phyloP scores from a whole-genome alignment of 2,329 filamentous ascomycete genomes.

The Colletotrichum endophyticum region DNA sequence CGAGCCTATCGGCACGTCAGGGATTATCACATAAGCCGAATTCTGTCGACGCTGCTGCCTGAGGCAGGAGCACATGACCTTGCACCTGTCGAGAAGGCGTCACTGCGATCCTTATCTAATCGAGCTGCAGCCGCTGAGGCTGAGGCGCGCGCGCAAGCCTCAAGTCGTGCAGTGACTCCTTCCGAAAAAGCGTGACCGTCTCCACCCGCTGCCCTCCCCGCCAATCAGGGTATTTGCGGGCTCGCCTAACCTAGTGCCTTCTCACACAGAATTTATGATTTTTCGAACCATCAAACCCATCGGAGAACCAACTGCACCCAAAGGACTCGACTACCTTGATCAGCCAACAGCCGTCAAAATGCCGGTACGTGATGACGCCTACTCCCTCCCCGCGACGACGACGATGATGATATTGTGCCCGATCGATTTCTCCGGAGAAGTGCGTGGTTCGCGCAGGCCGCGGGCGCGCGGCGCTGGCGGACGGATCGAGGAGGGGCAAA shows the following conservation, averaged over 20 bases:
- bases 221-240: conserved; percentile 20
- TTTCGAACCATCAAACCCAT: conserved; percentile 1
- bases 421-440: not conserved
- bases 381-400: not conserved
- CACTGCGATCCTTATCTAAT: conserved; percentile 11
- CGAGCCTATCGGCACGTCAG: conserved; percentile 12
- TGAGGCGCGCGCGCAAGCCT: not conserved
- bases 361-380: conserved; percentile 39
- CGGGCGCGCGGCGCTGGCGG: not conserved
- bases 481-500: conserved; percentile 6
- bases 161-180: not conserved
- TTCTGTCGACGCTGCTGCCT: not conserved
- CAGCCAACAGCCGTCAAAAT: conserved; percentile 43
- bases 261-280: conserved; percentile 16
- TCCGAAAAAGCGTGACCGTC: conserved; percentile 15
- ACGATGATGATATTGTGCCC: conserved; percentile 7
- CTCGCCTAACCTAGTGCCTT: conserved; percentile 17
- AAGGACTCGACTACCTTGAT: conserved; percentile 38
- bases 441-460: not conserved
- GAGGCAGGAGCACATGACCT: not conserved
- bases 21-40: conserved; percentile 11
- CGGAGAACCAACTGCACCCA: conserved; percentile 18
- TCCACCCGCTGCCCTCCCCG: conserved; percentile 12
- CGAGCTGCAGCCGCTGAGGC: not conserved
- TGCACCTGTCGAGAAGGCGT: not conserved